Base-by-base conservation (phyloP, 441 rosid genomes). In the Pelargonium fulgidum region DNA sequence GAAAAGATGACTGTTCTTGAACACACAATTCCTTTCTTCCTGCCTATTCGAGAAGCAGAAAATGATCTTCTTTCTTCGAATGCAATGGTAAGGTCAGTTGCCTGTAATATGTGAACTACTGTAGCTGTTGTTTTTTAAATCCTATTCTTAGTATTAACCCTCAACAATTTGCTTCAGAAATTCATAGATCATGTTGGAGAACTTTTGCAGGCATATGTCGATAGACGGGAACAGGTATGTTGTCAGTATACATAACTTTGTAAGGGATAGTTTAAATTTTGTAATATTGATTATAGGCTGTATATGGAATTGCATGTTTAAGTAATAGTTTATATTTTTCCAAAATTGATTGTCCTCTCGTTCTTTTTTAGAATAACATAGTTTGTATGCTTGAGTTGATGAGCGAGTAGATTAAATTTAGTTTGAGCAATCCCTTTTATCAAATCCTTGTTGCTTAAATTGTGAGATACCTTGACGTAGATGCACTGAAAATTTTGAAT, bases 1-100 rank as follows among this genome's bases (percentile, higher is more conserved):
- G 96, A 94, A 75, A 94, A 89, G 84, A 90, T 94, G 98, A 90
- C 85, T 26, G 94, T 94, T 77, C 83, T 77, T 66, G 96, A 94
- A 77, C 99, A 94, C 72, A 90, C 98, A 72, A 74, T 94, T 82
- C 99, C 99, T 29, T 94, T 92, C 85, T 94, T 90, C 80, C 79
- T 94, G 73, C 98, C 97, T 26, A 74, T 92, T 65, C 84, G 89
- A 70, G 99, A 90, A 74, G 86, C 89, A 72, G 99, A 92, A 86
- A 86, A 79, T 83, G 96, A 89, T 80, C 90, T 86, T 79, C 97
- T 92, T 72, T 85, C 83, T 66, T 82, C 92, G 36, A 94, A 89
- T 85, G 93, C 98, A 70, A 92, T 87, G 92, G 99, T 90, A 78
- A 74, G 84, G 67, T 81, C 81, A 61, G 74, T 72, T 77, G 19